These are phyloP conservation scores for Penicillium salamii DNA, from an alignment of 495 filamentous ascomycete genomes.

Conservation along the genomic window DNA sequence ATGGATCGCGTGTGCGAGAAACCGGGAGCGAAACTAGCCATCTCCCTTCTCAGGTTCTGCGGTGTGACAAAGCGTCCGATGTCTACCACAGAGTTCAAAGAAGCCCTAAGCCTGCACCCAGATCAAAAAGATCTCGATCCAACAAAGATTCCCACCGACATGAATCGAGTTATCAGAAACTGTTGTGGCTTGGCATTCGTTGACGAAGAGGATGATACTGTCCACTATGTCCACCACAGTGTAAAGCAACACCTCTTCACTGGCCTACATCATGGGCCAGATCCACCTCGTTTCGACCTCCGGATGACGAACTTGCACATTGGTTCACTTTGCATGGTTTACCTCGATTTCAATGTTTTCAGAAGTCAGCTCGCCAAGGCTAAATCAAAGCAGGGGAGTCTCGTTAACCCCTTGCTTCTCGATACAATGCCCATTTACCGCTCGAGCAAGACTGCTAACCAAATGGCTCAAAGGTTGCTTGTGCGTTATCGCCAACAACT, in stretches of 20 bases:
- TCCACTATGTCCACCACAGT: conserved; percentile 34
- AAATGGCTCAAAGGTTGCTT: not conserved
- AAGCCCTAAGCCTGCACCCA: conserved; percentile 26
- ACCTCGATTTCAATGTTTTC: conserved; percentile 36
- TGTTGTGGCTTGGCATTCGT: conserved; percentile 30
- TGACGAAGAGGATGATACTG: conserved; percentile 30
- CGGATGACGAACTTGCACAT: conserved; percentile 5
- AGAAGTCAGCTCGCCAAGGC: conserved; percentile 15
- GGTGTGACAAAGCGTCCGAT: conserved; percentile 20
- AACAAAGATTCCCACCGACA: conserved; percentile 20
- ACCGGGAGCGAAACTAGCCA: conserved; percentile 4
- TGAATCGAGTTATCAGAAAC: conserved; percentile 21
- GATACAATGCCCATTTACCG: not conserved
- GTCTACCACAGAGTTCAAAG: conserved; percentile 20
- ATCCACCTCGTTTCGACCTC: no score
- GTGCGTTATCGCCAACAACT: not conserved
- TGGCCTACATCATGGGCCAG: no score
- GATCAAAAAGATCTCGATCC: conserved; percentile 14
- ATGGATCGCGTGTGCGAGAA: conserved; percentile 15
- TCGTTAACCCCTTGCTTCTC: not conserved
- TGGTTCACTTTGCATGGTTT: conserved; percentile 33
- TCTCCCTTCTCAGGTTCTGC: conserved; percentile 22
- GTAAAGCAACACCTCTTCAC: conserved; percentile 27
- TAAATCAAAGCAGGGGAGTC: not conserved
- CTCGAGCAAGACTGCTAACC: not conserved